Percentiles rank a stretch among this genome's conserved stretches.
Evolutionary conservation across 2,329 filamentous ascomycete species (phyloP).

Genomic region (Hypoxylon sp.): DNA sequence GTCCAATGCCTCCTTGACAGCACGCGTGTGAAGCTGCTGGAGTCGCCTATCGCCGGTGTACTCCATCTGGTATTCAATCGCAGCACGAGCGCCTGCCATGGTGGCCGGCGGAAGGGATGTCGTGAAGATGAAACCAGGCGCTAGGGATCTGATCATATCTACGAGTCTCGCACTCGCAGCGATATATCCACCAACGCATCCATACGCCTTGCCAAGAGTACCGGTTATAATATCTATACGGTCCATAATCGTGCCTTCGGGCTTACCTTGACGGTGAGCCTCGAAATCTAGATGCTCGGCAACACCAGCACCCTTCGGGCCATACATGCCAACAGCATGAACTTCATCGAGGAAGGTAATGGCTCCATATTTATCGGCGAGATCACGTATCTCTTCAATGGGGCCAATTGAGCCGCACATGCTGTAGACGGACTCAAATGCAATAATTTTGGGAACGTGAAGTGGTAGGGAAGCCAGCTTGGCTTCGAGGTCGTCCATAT

Average conservation of each 20-base stretch:
- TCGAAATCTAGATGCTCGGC: constrained; percentile 98
- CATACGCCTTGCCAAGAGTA: constrained; percentile 96
- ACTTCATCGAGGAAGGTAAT: constrained; percentile 99
- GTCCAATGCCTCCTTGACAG: constrained; percentile 86
- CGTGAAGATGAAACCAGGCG: constrained; percentile 98
- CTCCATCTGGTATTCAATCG: constrained; percentile 92
- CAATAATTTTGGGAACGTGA: constrained; percentile 94
- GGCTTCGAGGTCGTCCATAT: constrained; percentile 89
- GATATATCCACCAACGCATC: constrained; percentile 97
- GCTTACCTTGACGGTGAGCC: constrained; percentile 79
- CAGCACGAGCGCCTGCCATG: constrained; percentile 92
- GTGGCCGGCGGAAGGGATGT: constrained; percentile 95
- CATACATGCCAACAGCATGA: constrained; percentile 99
- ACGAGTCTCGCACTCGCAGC: constrained; percentile 88
- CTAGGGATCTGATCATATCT: constrained; percentile 92
- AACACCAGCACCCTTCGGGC: constrained; percentile 92
- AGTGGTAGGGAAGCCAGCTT: constrained; percentile 90
- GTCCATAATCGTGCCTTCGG: constrained; percentile 89
- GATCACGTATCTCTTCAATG: constrained; percentile 93
- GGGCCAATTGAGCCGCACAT: constrained; percentile 99
- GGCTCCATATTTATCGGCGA: constrained; percentile 97
- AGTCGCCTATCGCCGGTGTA: constrained; percentile 88
- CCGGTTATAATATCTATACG: constrained; percentile 98
- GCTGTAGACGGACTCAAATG: constrained; percentile 98
- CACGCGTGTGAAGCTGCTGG: constrained; percentile 95